Conservation (phyloP, 257 asterid species). For the Galeopsis tetrahit region DNA sequence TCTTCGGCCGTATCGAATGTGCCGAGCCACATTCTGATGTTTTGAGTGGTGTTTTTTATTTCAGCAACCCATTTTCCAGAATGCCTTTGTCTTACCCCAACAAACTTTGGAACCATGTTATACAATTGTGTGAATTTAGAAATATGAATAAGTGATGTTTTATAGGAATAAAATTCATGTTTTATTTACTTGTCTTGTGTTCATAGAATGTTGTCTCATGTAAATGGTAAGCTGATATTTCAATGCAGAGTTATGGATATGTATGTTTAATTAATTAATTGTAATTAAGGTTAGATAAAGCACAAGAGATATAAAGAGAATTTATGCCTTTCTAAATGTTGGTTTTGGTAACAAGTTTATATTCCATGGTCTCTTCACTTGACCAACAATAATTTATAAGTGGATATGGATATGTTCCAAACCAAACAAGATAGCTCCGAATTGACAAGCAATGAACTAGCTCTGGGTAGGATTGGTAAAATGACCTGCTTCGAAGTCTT, state of each 20-base stretch:
- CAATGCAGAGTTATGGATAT: constrained; percentile 46
- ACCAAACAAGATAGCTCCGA: not conserved
- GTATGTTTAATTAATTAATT: too few relatives aligned
- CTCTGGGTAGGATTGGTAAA: too few relatives aligned
- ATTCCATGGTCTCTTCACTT: not conserved
- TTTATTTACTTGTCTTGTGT: constrained; percentile 41
- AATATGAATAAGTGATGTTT: constrained; percentile 28
- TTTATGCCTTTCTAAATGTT: not conserved
- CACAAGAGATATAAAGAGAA: not conserved
- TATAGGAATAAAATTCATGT: constrained; percentile 41
- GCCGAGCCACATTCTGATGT: constrained; percentile 33
- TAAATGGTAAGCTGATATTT: constrained; percentile 53
- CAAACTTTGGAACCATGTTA: constrained; percentile 51
- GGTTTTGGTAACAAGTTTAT: not conserved
- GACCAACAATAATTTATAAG: not conserved
- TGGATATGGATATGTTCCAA: too few relatives aligned
- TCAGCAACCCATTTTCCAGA: constrained; percentile 87
- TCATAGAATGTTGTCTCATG: constrained; percentile 31
- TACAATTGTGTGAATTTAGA: not conserved
- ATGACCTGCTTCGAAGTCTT: too few relatives aligned
- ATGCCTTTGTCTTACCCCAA: constrained; percentile 77
- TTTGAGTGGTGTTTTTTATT: constrained; percentile 54
- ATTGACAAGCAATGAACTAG: too few relatives aligned
- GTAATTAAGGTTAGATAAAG: not conserved
- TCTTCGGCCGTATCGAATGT: not conserved